phyloP scores from a whole-genome alignment of 108 stramenopile species.

The Cyclotella sp. region DNA sequence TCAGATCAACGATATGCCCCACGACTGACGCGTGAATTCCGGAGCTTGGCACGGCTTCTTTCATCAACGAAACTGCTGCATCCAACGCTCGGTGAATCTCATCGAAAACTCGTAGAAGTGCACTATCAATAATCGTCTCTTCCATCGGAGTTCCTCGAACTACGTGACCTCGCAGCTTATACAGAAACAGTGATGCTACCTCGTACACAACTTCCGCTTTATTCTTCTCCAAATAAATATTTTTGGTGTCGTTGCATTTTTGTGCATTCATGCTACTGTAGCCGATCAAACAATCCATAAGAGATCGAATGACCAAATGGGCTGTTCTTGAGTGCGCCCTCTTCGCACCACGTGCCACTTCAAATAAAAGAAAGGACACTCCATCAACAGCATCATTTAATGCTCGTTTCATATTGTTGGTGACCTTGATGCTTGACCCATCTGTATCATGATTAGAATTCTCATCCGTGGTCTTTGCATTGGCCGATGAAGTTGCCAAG shows the following conservation, averaged over 20 bases:
- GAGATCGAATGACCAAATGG: conserved; percentile 52
- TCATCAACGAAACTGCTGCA: conserved; percentile 17
- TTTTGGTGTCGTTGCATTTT: conserved; percentile 18
- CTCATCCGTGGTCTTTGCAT: conserved; percentile 21
- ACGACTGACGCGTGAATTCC: conserved; percentile 15
- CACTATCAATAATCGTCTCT: conserved; percentile 15
- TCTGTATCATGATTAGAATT: not conserved
- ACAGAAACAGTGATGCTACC: conserved; percentile 50
- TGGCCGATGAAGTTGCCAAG: conserved; percentile 50
- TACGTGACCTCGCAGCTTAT: conserved; percentile 52
- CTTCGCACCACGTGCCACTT: conserved; percentile 74
- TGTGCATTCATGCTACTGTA: conserved; percentile 1
- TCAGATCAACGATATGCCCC: conserved; percentile 48
- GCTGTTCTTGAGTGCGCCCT: conserved; percentile 76
- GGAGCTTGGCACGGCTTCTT: conserved; percentile 5
- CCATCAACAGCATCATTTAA: conserved; percentile 80
- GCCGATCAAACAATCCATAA: conserved; percentile 57
- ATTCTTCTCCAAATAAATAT: conserved; percentile 10
- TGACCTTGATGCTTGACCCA: conserved; percentile 8
- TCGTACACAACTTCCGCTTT: conserved; percentile 45
- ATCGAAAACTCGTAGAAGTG: conserved; percentile 41
- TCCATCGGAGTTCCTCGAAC: conserved; percentile 23
- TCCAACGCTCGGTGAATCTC: conserved; percentile 43
- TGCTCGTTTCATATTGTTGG: conserved; percentile 49
- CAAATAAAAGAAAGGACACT: conserved; percentile 73